A percentile compares a stretch with the other conserved stretches of the same genome.
Conservation (phyloP, 345 rosid genomes). For the Populus alba region DNA sequence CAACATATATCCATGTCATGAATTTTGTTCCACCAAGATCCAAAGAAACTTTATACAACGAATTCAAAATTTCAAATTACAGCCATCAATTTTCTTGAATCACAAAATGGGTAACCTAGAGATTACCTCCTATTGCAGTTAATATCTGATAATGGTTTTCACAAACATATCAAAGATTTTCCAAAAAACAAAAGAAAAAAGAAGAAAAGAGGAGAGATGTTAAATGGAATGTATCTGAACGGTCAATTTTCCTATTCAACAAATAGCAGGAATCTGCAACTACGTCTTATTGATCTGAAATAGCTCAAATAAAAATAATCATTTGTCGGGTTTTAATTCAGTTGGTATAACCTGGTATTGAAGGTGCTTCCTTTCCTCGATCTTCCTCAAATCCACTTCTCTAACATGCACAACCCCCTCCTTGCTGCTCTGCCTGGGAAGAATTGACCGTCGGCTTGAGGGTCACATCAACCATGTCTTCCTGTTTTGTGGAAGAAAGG, state of each 20-base stretch:
- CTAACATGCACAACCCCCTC: slow-evolving; percentile 87
- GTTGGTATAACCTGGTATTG: not conserved
- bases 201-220: too few species aligned
- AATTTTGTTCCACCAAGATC: too few species aligned
- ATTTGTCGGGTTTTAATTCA: not conserved
- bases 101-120: too few species aligned
- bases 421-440: slow-evolving; percentile 71
- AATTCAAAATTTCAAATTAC: too few species aligned
- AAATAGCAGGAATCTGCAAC: not conserved
- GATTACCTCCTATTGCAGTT: too few species aligned
- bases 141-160: too few species aligned
- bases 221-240: too few species aligned
- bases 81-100: too few species aligned
- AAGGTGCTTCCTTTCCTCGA: not conserved
- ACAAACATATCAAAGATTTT: too few species aligned
- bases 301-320: slow-evolving; percentile 1
- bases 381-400: not conserved
- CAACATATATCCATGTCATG: too few species aligned
- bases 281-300: slow-evolving; percentile 8
- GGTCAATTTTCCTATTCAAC: slow-evolving; percentile 4
- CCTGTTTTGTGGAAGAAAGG: slow-evolving; percentile 76
- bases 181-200: too few species aligned
- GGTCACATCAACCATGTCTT: slow-evolving; percentile 97
- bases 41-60: too few species aligned
- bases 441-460: slow-evolving; percentile 67